Base-by-base conservation (phyloP, 2,329 filamentous ascomycete genomes). In the Phaeosphaeriaceae sp. region DNA sequence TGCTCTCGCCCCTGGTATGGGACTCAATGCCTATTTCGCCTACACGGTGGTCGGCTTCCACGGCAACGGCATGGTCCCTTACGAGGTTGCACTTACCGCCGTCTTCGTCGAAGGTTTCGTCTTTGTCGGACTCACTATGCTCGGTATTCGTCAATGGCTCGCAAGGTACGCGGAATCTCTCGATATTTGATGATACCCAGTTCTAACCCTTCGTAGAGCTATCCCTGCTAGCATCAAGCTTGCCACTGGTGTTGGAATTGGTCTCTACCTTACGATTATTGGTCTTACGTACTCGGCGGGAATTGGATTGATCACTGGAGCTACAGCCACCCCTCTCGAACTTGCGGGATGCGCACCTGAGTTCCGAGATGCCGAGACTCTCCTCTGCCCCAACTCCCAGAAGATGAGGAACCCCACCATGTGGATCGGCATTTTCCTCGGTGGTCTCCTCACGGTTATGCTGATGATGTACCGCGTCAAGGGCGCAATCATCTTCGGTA, bases 381-480 rank as follows among this genome's bases (percentile, higher is more conserved):
- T 89, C 10, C 69, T 86, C 7, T 95, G 91, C 74, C 85, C 86
- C 0, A 79, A 81, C 50, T 80, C 81, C 20, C 81, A 85, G 54
- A 93, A 93, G 83, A 94, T 96, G 91, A 87, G 91, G 60, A 91
- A 85, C 70, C 91, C 92, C 1, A 87, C 89, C 22, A 87, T 96
- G 86, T 96, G 92, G 92, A 84, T 96, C 51, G 92, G 92, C 40
- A 93, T 96, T 68, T 95, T 96, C 82, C 91, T 90, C 66, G 91
- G 92, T 45, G 91, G 92, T 59, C 84, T 96, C 62, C 79, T 96
- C 49, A 96, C 92, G 1, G 89, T 89, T 31, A 80, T 95, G 63
- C 81, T 96, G 53, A 91, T 94, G 88, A 86, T 93, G 82, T 96
- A 92, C 77, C 88, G 91, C 20, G 87, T 96, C 77, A 94, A 94